Evolutionary conservation across 371 early-diverging fungal species (phyloP).

Genomic region (Cokeromyces recurvatus): DNA sequence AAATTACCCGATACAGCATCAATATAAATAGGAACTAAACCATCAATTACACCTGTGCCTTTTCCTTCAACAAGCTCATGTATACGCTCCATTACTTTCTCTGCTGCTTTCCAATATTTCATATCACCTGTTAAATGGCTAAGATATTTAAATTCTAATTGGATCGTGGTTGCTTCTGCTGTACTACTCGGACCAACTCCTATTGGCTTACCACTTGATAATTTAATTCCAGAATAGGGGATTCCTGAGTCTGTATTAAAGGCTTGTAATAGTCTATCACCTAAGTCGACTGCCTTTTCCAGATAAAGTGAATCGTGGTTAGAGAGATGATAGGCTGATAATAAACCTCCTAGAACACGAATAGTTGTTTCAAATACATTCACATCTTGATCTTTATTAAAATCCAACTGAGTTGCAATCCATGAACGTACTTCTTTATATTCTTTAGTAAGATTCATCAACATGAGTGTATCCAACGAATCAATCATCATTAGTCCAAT

Average conservation of each 20-base stretch:
- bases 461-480: constrained; percentile 75
- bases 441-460: constrained; percentile 77
- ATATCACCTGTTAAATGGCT: constrained; percentile 68
- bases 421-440: constrained; percentile 65
- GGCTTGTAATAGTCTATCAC: constrained; percentile 71
- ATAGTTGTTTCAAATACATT: constrained; percentile 94
- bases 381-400: constrained; percentile 69
- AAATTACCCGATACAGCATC: constrained; percentile 43
- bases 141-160: constrained; percentile 87
- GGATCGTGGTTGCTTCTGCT: constrained; percentile 85
- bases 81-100: constrained; percentile 61
- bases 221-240: constrained; percentile 70
- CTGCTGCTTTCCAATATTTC: constrained; percentile 67
- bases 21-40: constrained; percentile 77
- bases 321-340: constrained; percentile 77
- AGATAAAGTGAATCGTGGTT: constrained; percentile 62
- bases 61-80: constrained; percentile 29
- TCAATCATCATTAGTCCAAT: constrained; percentile 83
- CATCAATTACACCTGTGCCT: constrained; percentile 47
- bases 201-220: constrained; percentile 37
- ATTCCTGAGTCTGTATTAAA: constrained; percentile 73
- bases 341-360: constrained; percentile 85
- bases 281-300: constrained; percentile 75
- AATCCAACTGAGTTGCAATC: constrained; percentile 56
- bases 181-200: constrained; percentile 54